Evolutionary conservation across 2,329 filamentous ascomycete species (phyloP).

Genomic region (Paracamarosporium sp.): DNA sequence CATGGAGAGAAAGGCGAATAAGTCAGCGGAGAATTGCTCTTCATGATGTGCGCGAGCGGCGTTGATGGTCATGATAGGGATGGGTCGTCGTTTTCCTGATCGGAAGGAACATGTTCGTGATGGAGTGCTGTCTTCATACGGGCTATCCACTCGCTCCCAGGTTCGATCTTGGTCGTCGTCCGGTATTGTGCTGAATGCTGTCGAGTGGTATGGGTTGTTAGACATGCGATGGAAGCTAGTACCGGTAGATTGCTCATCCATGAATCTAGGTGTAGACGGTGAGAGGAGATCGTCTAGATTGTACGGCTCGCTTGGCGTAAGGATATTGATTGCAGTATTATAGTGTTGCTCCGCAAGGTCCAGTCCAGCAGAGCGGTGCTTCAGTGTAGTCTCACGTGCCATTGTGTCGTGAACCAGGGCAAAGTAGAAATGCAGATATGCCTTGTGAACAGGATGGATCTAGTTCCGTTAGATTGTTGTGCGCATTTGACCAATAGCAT

Average conservation of each 20-base stretch:
- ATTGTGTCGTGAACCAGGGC: conserved; percentile 46
- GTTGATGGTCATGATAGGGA: conserved; percentile 10
- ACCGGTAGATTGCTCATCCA: conserved; percentile 8
- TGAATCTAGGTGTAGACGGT: conserved; percentile 24
- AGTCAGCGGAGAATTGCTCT: conserved; percentile 31
- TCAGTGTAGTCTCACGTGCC: conserved; percentile 41
- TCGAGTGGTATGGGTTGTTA: conserved; percentile 25
- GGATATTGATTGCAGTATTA: conserved; percentile 33
- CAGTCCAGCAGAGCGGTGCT: conserved; percentile 37
- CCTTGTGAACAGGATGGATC: conserved; percentile 42
- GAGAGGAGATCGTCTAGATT: conserved; percentile 26
- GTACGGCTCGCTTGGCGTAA: conserved; percentile 19
- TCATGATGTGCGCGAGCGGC: conserved; percentile 15
- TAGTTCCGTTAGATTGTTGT: conserved; percentile 20
- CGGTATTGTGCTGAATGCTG: conserved; percentile 30
- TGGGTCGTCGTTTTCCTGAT: conserved; percentile 6
- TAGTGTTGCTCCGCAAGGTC: conserved; percentile 45
- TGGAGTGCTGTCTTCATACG: conserved; percentile 1
- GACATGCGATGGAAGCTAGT: conserved; percentile 20
- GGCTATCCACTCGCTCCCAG: background rate
- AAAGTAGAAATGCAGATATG: conserved; percentile 47
- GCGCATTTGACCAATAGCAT: too few species aligned
- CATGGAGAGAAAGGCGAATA: conserved; percentile 35
- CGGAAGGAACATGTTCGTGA: background rate
- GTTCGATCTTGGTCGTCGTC: conserved; percentile 12